Evolutionary conservation across 2,329 filamentous ascomycete genomes (phyloP).

Genomic region (Ceratocystis lukuohia): DNA sequence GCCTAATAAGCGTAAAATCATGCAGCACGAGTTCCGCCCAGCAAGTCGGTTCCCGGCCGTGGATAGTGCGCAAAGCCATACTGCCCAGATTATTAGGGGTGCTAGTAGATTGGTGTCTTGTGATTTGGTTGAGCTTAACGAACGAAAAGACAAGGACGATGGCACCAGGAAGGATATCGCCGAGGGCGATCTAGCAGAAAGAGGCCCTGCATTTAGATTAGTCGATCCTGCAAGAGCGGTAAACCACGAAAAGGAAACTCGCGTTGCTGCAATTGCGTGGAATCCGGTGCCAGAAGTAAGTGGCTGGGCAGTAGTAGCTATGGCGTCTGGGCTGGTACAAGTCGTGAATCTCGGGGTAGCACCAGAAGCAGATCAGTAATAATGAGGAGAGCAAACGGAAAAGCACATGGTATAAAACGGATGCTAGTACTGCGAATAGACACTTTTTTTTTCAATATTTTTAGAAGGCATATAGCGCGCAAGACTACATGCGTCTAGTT

Average conservation of each 20-base stretch:
- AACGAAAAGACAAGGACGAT: slow-evolving; percentile 25
- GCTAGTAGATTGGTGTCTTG: slow-evolving; percentile 39
- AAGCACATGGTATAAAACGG: neutral
- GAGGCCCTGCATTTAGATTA: slow-evolving; percentile 23
- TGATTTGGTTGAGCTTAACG: slow-evolving; percentile 37
- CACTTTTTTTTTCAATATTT: neutral
- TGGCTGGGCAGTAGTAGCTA: slow-evolving; percentile 52
- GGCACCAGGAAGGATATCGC: slow-evolving; percentile 24
- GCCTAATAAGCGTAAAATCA: slow-evolving; percentile 32
- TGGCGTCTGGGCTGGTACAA: slow-evolving; percentile 53
- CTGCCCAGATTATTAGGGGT: slow-evolving; percentile 27
- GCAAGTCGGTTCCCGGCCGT: slow-evolving; percentile 23
- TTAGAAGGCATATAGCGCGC: no score
- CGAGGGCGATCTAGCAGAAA: slow-evolving; percentile 20
- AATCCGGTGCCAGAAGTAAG: slow-evolving; percentile 54
- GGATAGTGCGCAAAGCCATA: neutral
- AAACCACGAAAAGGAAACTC: slow-evolving; percentile 49
- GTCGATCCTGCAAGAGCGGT: slow-evolving; percentile 31
- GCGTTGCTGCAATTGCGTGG: slow-evolving; percentile 51
- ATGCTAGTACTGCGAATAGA: slow-evolving; percentile 13
- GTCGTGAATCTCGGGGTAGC: slow-evolving; percentile 49
- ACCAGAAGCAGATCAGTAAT: neutral
- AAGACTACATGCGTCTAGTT: no score
- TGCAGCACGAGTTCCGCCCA: slow-evolving; percentile 42
- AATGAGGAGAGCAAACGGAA: slow-evolving; percentile 23